Percentiles rank a stretch among this genome's conserved stretches.
Evolutionary conservation across 2,329 filamentous ascomycete genomes (phyloP).

Genomic region (Coniochaeta sp.): DNA sequence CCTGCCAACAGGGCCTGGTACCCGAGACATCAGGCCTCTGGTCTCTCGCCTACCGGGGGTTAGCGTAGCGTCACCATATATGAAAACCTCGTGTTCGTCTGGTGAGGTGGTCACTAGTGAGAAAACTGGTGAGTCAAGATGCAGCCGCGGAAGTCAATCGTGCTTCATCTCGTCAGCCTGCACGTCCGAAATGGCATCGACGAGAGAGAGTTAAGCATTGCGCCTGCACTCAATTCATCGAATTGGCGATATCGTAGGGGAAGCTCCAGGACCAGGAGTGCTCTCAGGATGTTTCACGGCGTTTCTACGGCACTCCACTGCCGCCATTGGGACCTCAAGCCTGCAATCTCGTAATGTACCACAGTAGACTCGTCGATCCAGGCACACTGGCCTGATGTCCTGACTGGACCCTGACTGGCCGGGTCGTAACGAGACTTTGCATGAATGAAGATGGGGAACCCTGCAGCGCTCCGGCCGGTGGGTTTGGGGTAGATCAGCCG

Average conservation of each 20-base stretch:
- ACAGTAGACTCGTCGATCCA: not conserved
- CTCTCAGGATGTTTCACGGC: not conserved
- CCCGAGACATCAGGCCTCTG: not conserved
- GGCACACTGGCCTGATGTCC: not conserved
- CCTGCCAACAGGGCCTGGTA: not conserved
- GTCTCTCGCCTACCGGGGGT: not conserved
- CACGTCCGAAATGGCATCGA: not conserved
- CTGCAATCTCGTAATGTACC: not conserved
- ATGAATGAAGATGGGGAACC: constrained; percentile 1
- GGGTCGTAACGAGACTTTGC: not conserved
- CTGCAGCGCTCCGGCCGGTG: not conserved
- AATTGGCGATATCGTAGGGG: not conserved
- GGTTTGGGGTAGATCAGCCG: not conserved
- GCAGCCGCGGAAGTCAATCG: not conserved
- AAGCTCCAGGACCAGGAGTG: not conserved
- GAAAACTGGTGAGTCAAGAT: not conserved
- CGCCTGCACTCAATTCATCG: not conserved
- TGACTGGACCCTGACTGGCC: too few relatives aligned
- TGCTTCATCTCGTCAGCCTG: not conserved
- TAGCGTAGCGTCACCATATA: not conserved
- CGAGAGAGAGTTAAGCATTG: not conserved
- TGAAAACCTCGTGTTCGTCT: not conserved
- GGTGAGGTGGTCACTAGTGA: not conserved
- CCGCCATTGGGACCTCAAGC: not conserved
- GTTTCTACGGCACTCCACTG: not conserved